These are phyloP conservation scores for Alternaria arborescens DNA, from an alignment of 2,329 filamentous ascomycete species.

Conservation along the genomic window DNA sequence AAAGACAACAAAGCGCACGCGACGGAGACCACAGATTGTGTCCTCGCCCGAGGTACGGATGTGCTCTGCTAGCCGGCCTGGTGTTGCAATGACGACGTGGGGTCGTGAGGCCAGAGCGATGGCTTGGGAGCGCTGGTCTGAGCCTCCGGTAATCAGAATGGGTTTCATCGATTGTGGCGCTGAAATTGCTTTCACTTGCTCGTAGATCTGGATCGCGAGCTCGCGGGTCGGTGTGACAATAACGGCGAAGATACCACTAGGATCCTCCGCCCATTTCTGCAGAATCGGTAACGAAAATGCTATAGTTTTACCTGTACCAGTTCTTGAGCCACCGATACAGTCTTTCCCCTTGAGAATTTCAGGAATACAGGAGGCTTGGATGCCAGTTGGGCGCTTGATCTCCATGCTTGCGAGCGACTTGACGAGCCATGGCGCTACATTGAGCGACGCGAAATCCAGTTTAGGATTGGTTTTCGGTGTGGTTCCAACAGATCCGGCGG, in stretches of 20 bases:
- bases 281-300: slow-evolving; percentile 95
- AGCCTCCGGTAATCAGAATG: slow-evolving; percentile 88
- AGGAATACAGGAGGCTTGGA: slow-evolving; percentile 92
- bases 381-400: slow-evolving; percentile 87
- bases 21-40: slow-evolving; percentile 80
- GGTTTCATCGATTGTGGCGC: slow-evolving; percentile 87
- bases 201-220: slow-evolving; percentile 92
- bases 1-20: slow-evolving; percentile 86
- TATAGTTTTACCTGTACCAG: slow-evolving; percentile 96
- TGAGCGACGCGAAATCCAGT: slow-evolving; percentile 70
- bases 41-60: slow-evolving; percentile 91
- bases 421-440: slow-evolving; percentile 86
- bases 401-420: slow-evolving; percentile 79
- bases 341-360: slow-evolving; percentile 90
- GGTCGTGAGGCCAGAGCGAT: slow-evolving; percentile 82
- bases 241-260: slow-evolving; percentile 87
- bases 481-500: background rate
- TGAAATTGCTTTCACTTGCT: slow-evolving; percentile 94
- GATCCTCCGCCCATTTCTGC: slow-evolving; percentile 92
- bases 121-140: slow-evolving; percentile 91
- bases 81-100: slow-evolving; percentile 93
- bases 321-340: slow-evolving; percentile 90
- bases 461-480: slow-evolving; percentile 8
- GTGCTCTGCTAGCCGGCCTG: slow-evolving; percentile 88
- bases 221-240: slow-evolving; percentile 80